phyloP scores from a whole-genome alignment of 1,139 yeast species.

The Geotrichum phurueaensis region DNA sequence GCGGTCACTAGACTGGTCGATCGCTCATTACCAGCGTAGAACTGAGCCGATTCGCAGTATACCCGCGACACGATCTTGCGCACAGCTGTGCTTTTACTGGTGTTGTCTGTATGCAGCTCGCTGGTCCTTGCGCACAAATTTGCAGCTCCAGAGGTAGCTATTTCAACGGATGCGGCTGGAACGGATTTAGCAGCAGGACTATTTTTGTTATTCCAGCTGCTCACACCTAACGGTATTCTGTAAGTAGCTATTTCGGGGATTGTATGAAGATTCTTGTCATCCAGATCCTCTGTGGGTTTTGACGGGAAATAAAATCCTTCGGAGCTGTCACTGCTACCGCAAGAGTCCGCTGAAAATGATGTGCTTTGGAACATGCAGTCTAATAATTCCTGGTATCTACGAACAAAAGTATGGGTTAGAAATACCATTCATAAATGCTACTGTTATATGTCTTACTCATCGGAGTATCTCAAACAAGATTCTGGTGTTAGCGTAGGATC shows the following conservation, averaged over 20 bases:
- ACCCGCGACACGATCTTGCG: slow-evolving; percentile 7
- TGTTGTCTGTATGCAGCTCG: background rate
- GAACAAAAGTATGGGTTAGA: background rate
- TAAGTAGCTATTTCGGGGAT: background rate
- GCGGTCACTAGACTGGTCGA: slow-evolving; percentile 17
- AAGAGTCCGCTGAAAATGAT: slow-evolving; percentile 17
- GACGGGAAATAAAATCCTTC: slow-evolving; percentile 19
- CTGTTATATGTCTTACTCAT: slow-evolving; percentile 6
- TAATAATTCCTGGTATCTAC: background rate
- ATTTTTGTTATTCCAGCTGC: slow-evolving; percentile 1
- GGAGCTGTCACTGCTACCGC: slow-evolving; percentile 14
- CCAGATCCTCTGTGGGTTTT: slow-evolving; percentile 1
- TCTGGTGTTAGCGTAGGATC: slow-evolving; percentile 6
- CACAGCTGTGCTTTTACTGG: background rate
- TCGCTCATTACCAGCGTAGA: slow-evolving; percentile 18
- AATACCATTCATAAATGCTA: background rate
- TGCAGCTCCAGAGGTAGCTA: background rate
- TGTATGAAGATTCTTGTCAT: background rate
- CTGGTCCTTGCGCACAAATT: background rate
- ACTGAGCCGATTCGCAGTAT: slow-evolving; percentile 13
- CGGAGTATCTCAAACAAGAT: slow-evolving; percentile 5
- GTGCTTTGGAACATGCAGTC: slow-evolving; percentile 2
- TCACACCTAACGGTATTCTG: slow-evolving; percentile 4
- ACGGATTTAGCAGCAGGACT: background rate
- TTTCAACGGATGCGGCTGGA: background rate